Evolutionary conservation across 2,329 filamentous ascomycete genomes (phyloP), one percentile per base, ranked within the genome.

Genomic region (Diaporthe nobilis): DNA sequence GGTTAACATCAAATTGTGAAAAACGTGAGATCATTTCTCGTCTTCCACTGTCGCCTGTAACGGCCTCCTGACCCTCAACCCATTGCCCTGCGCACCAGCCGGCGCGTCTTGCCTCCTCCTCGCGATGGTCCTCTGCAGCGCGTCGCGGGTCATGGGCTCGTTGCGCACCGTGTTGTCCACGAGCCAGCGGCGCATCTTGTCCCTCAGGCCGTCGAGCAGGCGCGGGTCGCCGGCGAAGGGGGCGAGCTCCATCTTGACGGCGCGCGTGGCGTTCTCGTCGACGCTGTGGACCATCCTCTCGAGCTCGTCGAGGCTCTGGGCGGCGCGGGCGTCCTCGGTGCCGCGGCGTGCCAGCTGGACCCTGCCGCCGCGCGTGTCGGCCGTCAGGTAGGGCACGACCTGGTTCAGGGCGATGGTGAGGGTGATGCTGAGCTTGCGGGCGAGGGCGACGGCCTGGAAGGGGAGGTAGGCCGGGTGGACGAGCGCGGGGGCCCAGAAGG

Each of bases 361-460:
- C 77, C 76, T 81, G 78, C 78, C 82, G 72, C 80, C 82, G 77
- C 74, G 82, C 78, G 80, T 85, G 77, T 85, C 85, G 78, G 81
- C 85, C 65, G 83, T 84, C 17, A 94, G 84, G 6, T 95, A 85
- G 4, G 95, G 94, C 0, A 93, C 93, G 70, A 97, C 89, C 84
- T 98, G 95, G 8, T 92, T 92, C 75, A 98, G 90, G 70, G 94
- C 96, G 78, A 98, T 95, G 84, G 95, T 96, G 37, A 95, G 85
- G 2, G 95, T 96, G 71, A 98, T 86, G 22, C 92, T 91, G 31
- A 95, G 86, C 82, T 94, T 94, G 76, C 96, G 92, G 8, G 93
- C 91, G 9, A 98, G 90, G 20, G 89, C 86, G 75, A 98, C 89
- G 79, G 94, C 87, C 85, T 99, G 96, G 82, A 97, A 99, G 3